A percentile compares a stretch with the other conserved stretches of the same genome.
Evolutionary conservation across 345 rosid species (phyloP).

Genomic region (Chamaenerion angustifolium): DNA sequence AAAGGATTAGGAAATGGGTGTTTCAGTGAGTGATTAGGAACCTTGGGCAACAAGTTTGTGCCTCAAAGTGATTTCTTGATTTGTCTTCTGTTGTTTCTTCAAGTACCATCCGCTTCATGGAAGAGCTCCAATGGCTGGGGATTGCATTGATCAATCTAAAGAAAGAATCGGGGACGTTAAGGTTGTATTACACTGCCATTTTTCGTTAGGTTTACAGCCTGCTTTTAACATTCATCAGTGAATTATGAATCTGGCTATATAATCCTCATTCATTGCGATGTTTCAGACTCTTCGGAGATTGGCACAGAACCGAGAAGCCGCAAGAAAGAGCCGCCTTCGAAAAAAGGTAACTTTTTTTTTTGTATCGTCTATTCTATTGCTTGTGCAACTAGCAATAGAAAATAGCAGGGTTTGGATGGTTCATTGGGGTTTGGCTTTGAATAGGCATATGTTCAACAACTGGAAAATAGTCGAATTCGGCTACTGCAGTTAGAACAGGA

Average conservation of each 20-base stretch:
- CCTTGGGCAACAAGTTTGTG: too few species aligned
- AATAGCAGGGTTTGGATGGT: constrained; percentile 11
- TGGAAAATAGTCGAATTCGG: constrained; percentile 56
- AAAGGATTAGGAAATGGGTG: too few species aligned
- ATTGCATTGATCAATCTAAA: constrained; percentile 51
- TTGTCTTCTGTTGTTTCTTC: constrained; percentile 12
- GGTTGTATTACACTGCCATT: constrained; percentile 20
- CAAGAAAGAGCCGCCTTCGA: constrained; percentile 79
- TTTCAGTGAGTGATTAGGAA: too few species aligned
- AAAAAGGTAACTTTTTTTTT: constrained; percentile 43
- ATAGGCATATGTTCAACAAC: constrained; percentile 93
- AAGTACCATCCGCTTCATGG: constrained; percentile 35
- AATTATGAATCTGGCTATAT: neutral
- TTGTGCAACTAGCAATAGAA: neutral
- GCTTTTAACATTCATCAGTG: neutral
- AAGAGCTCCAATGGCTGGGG: constrained; percentile 31
- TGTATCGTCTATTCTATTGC: neutral
- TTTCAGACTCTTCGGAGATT: constrained; percentile 60
- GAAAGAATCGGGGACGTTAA: constrained; percentile 46
- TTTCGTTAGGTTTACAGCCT: neutral
- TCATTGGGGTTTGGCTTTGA: constrained; percentile 40
- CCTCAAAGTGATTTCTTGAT: neutral
- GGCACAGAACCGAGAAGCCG: constrained; percentile 97
- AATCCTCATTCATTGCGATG: neutral
- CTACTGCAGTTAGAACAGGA: constrained; percentile 73